Conservation (phyloP, 2,329 filamentous ascomycete species). For the Xylaria sp. region DNA sequence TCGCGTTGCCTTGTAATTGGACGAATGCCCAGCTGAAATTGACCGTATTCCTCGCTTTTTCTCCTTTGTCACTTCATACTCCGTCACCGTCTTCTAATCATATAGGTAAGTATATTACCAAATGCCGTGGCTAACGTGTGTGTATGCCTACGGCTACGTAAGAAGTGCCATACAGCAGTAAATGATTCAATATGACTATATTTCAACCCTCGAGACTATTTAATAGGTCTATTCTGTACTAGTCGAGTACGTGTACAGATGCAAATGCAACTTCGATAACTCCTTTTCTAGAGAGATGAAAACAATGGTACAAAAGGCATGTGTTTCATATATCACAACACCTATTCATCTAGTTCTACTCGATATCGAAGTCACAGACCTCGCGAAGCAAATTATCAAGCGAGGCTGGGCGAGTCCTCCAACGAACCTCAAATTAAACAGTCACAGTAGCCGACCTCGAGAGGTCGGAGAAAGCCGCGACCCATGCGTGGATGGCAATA, state of each 20-base stretch:
- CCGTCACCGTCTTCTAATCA: background rate
- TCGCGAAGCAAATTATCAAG: background rate
- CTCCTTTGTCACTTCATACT: background rate
- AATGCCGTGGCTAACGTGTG: constrained; percentile 1
- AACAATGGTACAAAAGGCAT: too few species aligned
- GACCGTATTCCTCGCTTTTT: constrained; percentile 28
- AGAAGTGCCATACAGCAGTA: background rate
- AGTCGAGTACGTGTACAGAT: background rate
- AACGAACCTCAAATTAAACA: too few species aligned
- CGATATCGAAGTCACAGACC: background rate
- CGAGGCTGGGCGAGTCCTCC: too few species aligned
- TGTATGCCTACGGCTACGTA: background rate
- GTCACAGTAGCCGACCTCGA: background rate
- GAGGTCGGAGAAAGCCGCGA: background rate
- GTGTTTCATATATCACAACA: too few species aligned
- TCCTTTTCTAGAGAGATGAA: background rate
- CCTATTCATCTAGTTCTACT: background rate
- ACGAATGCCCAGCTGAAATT: background rate
- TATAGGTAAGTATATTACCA: too few species aligned
- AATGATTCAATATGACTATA: constrained; percentile 19
- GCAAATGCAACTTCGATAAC: background rate
- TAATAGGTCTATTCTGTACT: too few species aligned
- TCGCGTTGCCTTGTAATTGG: constrained; percentile 25
- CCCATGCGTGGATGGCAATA: background rate
- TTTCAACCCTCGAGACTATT: background rate